Conservation (phyloP, 257 asterid species). For the Linaria vulgaris region DNA sequence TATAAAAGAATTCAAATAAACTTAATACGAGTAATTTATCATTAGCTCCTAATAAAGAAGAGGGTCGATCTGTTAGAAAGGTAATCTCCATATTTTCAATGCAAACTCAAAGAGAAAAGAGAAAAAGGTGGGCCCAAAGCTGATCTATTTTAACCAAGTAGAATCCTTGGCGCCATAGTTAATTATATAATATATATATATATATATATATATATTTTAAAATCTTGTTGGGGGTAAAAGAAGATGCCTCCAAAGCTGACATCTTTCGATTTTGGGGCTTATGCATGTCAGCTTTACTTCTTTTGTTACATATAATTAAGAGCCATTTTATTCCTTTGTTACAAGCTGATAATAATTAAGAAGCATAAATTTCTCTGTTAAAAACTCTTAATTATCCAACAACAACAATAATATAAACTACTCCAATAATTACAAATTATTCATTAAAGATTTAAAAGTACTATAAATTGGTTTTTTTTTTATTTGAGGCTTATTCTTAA, state of each 20-base stretch:
- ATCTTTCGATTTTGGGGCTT: too few species aligned
- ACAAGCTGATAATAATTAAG: slow-evolving; percentile 17
- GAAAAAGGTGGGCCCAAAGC: slow-evolving; percentile 20
- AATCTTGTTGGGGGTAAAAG: neutral
- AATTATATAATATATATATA: too few species aligned
- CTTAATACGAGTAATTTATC: slow-evolving; percentile 14
- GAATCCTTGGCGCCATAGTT: too few species aligned
- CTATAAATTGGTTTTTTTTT: too few species aligned
- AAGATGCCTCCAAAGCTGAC: slow-evolving; percentile 1
- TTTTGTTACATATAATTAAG: slow-evolving; percentile 1
- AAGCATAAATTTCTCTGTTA: slow-evolving; percentile 30
- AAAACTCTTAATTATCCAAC: slow-evolving; percentile 35
- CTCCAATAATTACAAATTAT: too few species aligned
- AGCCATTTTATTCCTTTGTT: slow-evolving; percentile 38
- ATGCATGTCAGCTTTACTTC: too few species aligned
- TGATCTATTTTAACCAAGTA: slow-evolving; percentile 1
- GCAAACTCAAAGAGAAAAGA: neutral
- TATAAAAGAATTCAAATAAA: neutral
- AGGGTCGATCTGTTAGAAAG: slow-evolving; percentile 37
- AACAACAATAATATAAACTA: slow-evolving; percentile 36
- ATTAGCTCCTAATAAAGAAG: slow-evolving; percentile 16
- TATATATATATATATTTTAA: too few species aligned
- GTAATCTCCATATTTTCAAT: slow-evolving; percentile 27
- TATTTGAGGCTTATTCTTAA: too few species aligned
- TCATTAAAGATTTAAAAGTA: too few species aligned